Conservation (phyloP, 768 basidiomycete genomes). For the Hypholoma fasciculare region DNA sequence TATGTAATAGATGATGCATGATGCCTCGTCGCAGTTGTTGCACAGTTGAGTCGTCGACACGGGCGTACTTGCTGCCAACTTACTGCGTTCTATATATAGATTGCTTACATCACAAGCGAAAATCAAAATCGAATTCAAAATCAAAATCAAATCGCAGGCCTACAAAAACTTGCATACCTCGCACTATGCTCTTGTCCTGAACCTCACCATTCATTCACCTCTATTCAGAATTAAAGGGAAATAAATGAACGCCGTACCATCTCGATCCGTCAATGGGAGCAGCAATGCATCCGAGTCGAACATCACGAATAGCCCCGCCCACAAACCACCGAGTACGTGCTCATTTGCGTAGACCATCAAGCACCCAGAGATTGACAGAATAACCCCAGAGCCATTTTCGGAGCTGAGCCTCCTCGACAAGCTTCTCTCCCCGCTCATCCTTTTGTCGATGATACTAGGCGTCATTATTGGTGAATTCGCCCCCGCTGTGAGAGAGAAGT, state of each 20-base stretch:
- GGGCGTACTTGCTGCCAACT: too few species aligned
- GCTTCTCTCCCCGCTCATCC: constrained; percentile 63
- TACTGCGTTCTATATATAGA: too few species aligned
- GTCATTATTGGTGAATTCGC: constrained; percentile 74
- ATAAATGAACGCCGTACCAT: too few species aligned
- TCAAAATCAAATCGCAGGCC: constrained; percentile 12
- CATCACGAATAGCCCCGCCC: neutral
- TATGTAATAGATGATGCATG: too few species aligned
- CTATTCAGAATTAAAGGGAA: too few species aligned
- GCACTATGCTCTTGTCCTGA: too few species aligned
- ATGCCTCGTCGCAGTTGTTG: too few species aligned
- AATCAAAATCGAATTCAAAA: neutral
- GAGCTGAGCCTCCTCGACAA: constrained; percentile 55
- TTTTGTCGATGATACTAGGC: constrained; percentile 76
- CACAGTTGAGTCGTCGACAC: too few species aligned
- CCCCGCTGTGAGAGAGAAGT: constrained; percentile 56
- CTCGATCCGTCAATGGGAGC: too few species aligned
- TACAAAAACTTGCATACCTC: neutral
- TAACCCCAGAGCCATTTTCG: constrained; percentile 32
- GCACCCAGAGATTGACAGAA: neutral
- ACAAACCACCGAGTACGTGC: neutral
- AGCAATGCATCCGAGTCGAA: neutral
- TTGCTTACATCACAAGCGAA: too few species aligned
- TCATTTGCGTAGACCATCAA: neutral
- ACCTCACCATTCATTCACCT: neutral